These are phyloP conservation scores for Trichoderma reesei DNA, from an alignment of 495 filamentous ascomycete genomes.

Conservation along the genomic window DNA sequence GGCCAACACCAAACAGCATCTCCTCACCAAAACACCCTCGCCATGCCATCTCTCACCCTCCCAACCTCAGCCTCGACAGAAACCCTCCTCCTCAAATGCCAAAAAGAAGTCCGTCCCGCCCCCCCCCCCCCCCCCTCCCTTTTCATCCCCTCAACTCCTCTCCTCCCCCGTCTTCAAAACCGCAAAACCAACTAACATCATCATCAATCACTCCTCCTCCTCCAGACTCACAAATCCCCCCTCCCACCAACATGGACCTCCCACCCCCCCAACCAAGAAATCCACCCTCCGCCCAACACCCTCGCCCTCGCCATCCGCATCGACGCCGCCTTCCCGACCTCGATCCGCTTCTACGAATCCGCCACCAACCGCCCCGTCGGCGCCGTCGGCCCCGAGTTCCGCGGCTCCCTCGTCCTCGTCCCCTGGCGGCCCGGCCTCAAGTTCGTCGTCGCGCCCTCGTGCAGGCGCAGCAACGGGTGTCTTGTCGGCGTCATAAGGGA, in stretches of 20 bases:
- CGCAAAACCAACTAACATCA: neutral
- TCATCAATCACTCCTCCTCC: neutral
- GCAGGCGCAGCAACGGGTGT: neutral
- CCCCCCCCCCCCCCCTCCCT: neutral
- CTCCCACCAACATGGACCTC: neutral
- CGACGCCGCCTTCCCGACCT: neutral
- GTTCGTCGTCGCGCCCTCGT: neutral
- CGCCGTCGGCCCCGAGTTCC: neutral
- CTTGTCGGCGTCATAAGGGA: neutral
- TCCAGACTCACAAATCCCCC: neutral
- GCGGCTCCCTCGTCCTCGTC: slow-evolving; percentile 1
- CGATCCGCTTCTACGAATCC: neutral
- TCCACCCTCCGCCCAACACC: neutral
- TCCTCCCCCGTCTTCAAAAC: neutral
- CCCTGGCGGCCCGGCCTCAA: neutral
- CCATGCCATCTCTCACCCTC: neutral
- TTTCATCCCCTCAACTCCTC: neutral
- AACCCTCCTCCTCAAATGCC: slow-evolving; percentile 6
- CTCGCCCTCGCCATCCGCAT: slow-evolving; percentile 5
- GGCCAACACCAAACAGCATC: neutral
- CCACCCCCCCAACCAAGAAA: neutral
- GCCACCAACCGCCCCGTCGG: neutral
- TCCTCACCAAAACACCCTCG: slow-evolving; percentile 4
- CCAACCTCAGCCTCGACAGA: neutral
- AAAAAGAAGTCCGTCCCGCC: neutral